Evolutionary conservation across 208 protist genomes (phyloP).

Genomic region (Trypanosoma cruzi): DNA sequence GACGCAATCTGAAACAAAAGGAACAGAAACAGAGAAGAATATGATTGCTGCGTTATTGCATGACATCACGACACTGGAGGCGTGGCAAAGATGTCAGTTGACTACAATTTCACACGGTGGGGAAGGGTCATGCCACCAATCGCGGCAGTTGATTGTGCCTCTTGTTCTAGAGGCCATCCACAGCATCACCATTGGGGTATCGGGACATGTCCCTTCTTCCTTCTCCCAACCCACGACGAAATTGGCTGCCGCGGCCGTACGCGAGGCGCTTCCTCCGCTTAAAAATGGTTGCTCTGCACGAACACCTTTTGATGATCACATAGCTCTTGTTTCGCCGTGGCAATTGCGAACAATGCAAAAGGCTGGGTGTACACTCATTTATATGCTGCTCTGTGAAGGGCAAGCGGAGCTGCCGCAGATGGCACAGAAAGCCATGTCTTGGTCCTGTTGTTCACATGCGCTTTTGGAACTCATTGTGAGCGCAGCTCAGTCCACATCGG

Average conservation of each 20-base stretch:
- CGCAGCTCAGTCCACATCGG: constrained; percentile 14
- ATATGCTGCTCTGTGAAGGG: constrained; percentile 58
- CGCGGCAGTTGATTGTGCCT: constrained; percentile 11
- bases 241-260: neutral
- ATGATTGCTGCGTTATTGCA: constrained; percentile 31
- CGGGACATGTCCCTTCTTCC: neutral
- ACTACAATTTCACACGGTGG: neutral
- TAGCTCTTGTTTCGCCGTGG: constrained; percentile 10
- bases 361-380: constrained; percentile 41
- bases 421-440: constrained; percentile 18
- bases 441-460: constrained; percentile 10
- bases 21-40: neutral
- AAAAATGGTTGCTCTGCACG: constrained; percentile 26
- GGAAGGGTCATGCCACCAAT: no score
- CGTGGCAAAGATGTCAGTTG: constrained; percentile 22
- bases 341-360: constrained; percentile 46
- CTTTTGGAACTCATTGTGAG: constrained; percentile 15
- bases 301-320: constrained; percentile 39
- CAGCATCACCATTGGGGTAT: constrained; percentile 21
- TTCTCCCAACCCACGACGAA: neutral
- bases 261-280: constrained; percentile 19
- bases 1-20: neutral
- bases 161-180: constrained; percentile 36
- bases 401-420: constrained; percentile 6
- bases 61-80: constrained; percentile 50